Evolutionary conservation across 2,329 filamentous ascomycete species (phyloP).

Genomic region (Phialophora verrucosa): DNA sequence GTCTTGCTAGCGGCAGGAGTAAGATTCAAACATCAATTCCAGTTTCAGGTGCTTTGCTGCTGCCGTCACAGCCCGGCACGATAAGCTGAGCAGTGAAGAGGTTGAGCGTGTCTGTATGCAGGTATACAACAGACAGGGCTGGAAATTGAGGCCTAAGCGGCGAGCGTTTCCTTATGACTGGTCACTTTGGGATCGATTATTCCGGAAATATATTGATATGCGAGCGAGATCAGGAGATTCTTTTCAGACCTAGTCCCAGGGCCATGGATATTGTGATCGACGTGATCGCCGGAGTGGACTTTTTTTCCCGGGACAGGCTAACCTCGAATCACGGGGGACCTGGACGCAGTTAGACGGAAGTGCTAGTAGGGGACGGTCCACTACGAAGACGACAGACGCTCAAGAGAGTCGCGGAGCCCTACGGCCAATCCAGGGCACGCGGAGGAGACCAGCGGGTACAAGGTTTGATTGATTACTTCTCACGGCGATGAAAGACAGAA

Average conservation of each 20-base stretch:
- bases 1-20: not conserved
- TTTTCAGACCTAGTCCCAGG: not conserved
- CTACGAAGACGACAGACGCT: not conserved
- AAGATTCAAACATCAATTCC: not conserved
- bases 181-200: conserved; percentile 10
- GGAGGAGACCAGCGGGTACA: not conserved
- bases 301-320: conserved; percentile 19
- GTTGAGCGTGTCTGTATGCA: not conserved
- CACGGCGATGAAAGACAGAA: not conserved
- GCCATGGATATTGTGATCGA: conserved; percentile 25
- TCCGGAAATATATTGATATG: conserved; percentile 8
- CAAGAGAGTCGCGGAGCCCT: not conserved
- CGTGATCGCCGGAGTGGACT: conserved; percentile 30
- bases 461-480: not conserved
- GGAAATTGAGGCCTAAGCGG: conserved; percentile 10
- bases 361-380: not conserved
- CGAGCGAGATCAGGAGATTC: conserved; percentile 9
- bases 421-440: not conserved
- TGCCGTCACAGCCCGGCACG: not conserved
- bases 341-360: not conserved
- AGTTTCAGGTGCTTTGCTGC: too few species aligned
- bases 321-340: not conserved
- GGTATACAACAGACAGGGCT: not conserved
- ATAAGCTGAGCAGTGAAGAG: not conserved
- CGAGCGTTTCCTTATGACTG: conserved; percentile 8